Base-by-base conservation (phyloP, 192 early-diverging fungal genomes). In the Mortierella alpina region DNA sequence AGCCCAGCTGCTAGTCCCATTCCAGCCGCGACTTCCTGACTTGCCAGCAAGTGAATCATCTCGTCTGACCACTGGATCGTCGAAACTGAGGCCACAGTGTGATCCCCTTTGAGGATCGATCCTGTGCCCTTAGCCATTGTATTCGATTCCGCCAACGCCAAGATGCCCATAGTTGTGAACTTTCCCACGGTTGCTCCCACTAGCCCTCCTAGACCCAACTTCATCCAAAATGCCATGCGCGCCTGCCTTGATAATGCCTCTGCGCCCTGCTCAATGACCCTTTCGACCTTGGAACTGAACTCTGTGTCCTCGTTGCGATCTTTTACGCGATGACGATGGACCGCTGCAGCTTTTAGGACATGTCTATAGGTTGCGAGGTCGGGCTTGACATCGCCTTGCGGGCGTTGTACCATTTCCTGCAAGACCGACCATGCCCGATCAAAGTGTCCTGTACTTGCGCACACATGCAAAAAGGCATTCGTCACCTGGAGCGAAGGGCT, bases 381-480 rank as follows among this genome's bases (percentile, higher is more conserved):
- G 15, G 77, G 77, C 48, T 80, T 80, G 45, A 80, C 39, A 52
- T 67, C 70, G 0, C 77, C 77, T 15, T 72, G 77, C 0, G 31
- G 20, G 4, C 65, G 47, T n/a, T 80, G 46, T 40, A 66, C 53
- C 77, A 80, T 80, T 6, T 68, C 77, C 20, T 72, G 13, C 18
- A 80, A 9, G 17, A 72, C 22, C 13, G 13, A 6, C 46, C 41
- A 63, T 6, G 77, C 70, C 10, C 63, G 22, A 10, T 80, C 66
- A 67, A 80, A 80, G 11, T 80, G 64, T 0, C 77, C 77, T 14
- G 77, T 55, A 10, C 68, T 54, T 0, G 69, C 69, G 48, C 77
- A 80, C 20, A 80, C 70, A 45, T 80, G 39, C 47, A 80, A 42
- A 45, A 72, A 80, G 9, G 77, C 70, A 40, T 80, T 80, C 6